A percentile compares a stretch with the other conserved stretches of the same genome.
Conservation (phyloP, 2,329 filamentous ascomycete genomes). For the Epichloe glyceriae region DNA sequence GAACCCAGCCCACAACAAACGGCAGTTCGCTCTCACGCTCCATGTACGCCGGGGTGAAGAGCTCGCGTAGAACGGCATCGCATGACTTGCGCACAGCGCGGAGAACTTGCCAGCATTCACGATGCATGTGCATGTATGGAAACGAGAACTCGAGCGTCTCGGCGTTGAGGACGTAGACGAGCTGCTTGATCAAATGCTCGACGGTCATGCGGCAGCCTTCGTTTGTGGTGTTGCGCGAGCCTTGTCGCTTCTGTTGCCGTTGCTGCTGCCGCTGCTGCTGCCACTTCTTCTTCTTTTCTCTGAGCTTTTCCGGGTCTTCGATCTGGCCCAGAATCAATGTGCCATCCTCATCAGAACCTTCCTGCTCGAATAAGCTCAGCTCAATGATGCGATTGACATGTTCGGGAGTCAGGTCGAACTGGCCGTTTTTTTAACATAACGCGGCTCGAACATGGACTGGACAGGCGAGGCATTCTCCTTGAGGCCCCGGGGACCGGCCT, state of each 20-base stretch:
- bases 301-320: conserved; percentile 9
- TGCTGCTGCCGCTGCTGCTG: neutral
- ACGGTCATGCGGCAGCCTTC: conserved; percentile 6
- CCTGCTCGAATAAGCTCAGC: conserved; percentile 1
- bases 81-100: conserved; percentile 18
- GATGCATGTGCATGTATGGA: conserved; percentile 29
- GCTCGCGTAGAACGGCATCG: conserved; percentile 17
- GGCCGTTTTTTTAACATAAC: neutral
- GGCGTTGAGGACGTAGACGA: conserved; percentile 21
- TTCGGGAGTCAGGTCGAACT: neutral
- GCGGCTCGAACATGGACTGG: conserved; percentile 20
- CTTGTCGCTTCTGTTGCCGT: neutral
- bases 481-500: conserved; percentile 14
- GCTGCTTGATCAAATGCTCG: conserved; percentile 17
- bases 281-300: conserved; percentile 3
- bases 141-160: conserved; percentile 25
- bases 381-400: conserved; percentile 1
- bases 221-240: neutral
- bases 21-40: conserved; percentile 26
- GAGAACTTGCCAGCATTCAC: conserved; percentile 26
- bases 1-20: conserved; percentile 26
- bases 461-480: conserved; percentile 17
- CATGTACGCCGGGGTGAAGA: conserved; percentile 23
- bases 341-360: conserved; percentile 10
- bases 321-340: conserved; percentile 7